These are phyloP conservation scores for Cardamine resedifolia DNA, from an alignment of 345 rosid genomes.

Conservation along the genomic window DNA sequence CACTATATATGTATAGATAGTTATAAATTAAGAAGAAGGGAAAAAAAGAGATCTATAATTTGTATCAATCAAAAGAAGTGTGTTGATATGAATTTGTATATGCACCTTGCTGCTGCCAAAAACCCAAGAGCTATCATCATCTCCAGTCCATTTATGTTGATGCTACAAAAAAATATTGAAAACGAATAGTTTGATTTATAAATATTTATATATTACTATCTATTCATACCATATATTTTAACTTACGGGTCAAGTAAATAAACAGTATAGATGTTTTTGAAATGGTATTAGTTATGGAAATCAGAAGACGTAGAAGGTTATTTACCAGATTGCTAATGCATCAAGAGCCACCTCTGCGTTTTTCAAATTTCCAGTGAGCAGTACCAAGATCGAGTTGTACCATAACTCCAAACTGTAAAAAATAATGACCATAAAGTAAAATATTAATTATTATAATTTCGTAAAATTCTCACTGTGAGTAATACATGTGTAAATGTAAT, in stretches of 20 bases:
- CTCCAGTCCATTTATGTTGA: slow-evolving; percentile 73
- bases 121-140: slow-evolving; percentile 87
- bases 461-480: not conserved
- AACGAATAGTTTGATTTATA: not conserved
- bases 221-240: not conserved
- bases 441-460: not conserved
- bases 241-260: not conserved
- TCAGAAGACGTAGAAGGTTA: not conserved
- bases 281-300: not conserved
- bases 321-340: slow-evolving; percentile 83
- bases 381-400: slow-evolving; percentile 76
- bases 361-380: slow-evolving; percentile 63
- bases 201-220: not conserved
- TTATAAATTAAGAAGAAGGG: not conserved
- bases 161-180: slow-evolving; percentile 38
- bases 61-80: not conserved
- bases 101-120: slow-evolving; percentile 70
- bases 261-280: not conserved
- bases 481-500: not conserved
- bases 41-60: not conserved
- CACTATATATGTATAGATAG: slow-evolving; percentile 44
- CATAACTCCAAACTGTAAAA: slow-evolving; percentile 69
- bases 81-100: not conserved
- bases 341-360: slow-evolving; percentile 73
- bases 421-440: not conserved